Percentiles rank a stretch among this genome's conserved stretches.
Conservation (phyloP, 2,329 filamentous ascomycete species). For the Colletotrichum australisinense region DNA sequence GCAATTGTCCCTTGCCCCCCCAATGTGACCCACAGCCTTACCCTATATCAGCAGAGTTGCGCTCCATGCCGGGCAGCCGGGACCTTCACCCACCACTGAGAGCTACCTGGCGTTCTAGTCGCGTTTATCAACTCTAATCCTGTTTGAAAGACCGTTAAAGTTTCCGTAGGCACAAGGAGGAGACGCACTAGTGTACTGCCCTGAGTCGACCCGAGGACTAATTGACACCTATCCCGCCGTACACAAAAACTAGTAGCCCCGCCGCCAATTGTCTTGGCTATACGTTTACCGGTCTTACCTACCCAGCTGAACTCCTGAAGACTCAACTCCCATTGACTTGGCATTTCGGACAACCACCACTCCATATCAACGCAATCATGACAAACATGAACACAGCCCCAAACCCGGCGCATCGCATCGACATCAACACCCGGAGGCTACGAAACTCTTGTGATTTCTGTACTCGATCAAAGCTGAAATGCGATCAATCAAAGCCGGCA, state of each 20-base stretch:
- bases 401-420: neutral
- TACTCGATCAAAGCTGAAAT: conserved; percentile 14
- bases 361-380: neutral
- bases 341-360: neutral
- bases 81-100: neutral
- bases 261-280: neutral
- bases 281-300: neutral
- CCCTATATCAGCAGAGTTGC: neutral
- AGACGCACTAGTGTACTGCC: neutral
- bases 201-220: neutral
- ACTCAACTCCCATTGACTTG: neutral
- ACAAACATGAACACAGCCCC: neutral
- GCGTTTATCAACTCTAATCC: neutral
- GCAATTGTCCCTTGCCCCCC: neutral
- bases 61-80: neutral
- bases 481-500: conserved; percentile 6
- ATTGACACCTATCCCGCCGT: neutral
- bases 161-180: neutral
- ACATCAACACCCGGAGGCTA: neutral
- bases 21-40: neutral
- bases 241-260: neutral
- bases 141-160: neutral
- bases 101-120: neutral
- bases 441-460: conserved; percentile 11
- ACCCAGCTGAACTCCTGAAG: neutral